Conservation (phyloP, 306 rosid species). For the Castanospermum australe region DNA sequence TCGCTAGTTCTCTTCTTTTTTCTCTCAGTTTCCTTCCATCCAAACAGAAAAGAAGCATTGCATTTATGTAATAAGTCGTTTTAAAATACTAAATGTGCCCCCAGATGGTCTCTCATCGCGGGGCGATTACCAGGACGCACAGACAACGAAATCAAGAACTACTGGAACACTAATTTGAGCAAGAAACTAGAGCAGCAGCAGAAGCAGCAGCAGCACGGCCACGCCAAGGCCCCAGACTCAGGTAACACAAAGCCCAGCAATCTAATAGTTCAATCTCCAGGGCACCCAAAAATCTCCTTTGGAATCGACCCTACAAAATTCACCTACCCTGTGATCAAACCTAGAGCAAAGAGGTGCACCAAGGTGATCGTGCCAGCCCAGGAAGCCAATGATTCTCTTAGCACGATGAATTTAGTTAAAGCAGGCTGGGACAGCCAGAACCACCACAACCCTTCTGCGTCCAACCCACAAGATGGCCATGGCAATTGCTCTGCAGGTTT, state of each 20-base stretch:
- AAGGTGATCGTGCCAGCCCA: too few relatives aligned
- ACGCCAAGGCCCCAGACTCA: neutral
- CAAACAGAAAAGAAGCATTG: neutral
- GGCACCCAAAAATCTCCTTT: too few relatives aligned
- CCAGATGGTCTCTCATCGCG: constrained; percentile 29
- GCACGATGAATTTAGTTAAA: neutral
- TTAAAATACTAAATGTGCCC: neutral
- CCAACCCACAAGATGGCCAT: neutral
- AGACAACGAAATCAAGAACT: constrained; percentile 15
- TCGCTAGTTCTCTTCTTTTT: too few relatives aligned
- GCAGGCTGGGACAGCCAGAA: neutral
- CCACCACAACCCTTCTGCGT: neutral
- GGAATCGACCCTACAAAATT: too few relatives aligned
- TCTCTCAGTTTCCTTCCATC: neutral
- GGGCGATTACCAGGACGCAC: constrained; percentile 31
- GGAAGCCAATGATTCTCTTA: neutral
- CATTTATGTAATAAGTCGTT: neutral
- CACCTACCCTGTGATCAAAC: too few relatives aligned
- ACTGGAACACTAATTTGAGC: constrained; percentile 22
- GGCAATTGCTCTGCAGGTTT: neutral
- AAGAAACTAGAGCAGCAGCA: neutral
- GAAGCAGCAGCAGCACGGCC: too few relatives aligned
- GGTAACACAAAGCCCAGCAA: too few relatives aligned
- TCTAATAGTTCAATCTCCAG: neutral
- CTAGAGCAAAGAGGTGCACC: too few relatives aligned